Evolutionary conservation across 2,329 filamentous ascomycete species (phyloP).

Genomic region (Aphanoascus verrucosus): DNA sequence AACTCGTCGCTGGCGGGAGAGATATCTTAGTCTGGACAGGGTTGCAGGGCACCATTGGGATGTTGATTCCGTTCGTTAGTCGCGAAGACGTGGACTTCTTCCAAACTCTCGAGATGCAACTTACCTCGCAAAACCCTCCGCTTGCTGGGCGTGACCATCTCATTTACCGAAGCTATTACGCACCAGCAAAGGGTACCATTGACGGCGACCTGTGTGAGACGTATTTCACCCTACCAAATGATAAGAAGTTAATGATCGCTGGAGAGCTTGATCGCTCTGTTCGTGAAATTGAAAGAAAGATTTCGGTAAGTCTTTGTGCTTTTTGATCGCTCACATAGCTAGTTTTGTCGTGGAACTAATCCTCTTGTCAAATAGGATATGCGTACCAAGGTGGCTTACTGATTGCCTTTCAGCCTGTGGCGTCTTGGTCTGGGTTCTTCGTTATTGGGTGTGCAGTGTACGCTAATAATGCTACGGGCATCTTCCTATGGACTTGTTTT

Average conservation of each 20-base stretch:
- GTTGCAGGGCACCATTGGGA: conserved; percentile 85
- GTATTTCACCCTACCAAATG: conserved; percentile 69
- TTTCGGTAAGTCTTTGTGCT: conserved; percentile 48
- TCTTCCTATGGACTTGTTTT: background rate
- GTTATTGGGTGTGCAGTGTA: background rate
- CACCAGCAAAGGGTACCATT: conserved; percentile 90
- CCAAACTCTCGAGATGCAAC: conserved; percentile 79
- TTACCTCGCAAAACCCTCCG: conserved; percentile 76
- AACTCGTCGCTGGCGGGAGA: conserved; percentile 79
- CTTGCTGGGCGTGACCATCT: conserved; percentile 88
- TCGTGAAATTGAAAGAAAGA: conserved; percentile 89
- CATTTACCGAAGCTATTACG: conserved; percentile 91
- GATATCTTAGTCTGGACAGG: conserved; percentile 90
- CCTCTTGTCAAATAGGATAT: conserved; percentile 38
- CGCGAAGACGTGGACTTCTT: conserved; percentile 97
- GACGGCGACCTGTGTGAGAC: conserved; percentile 94
- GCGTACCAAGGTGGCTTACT: conserved; percentile 48
- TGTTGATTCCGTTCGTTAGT: conserved; percentile 80
- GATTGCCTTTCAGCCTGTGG: conserved; percentile 20
- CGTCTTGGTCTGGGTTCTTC: conserved; percentile 9
- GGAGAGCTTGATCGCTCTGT: conserved; percentile 84
- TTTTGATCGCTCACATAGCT: background rate
- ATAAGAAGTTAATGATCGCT: conserved; percentile 92
- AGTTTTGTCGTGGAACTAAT: background rate
- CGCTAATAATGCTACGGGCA: background rate